Evolutionary conservation across 148 eudicot species (phyloP), one percentile per base, ranked within the genome.

Genomic region (Polygonum aviculare): DNA sequence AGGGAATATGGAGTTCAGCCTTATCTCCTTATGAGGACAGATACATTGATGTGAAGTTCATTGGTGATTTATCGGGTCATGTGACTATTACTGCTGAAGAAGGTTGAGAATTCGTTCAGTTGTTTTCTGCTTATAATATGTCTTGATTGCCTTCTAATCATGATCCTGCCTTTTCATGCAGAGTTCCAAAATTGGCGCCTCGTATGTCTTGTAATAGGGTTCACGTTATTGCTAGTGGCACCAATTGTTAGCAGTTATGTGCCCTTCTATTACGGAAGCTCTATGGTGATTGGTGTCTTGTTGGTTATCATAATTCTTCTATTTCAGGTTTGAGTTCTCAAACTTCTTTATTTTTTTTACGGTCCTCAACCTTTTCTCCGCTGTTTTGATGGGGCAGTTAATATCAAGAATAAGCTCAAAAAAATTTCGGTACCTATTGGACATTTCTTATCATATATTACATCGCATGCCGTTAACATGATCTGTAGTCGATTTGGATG

Each of bases 231-330:
- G 84, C 76, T 95, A 47, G 75, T 85, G 83, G 97, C 97, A 77
- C 97, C 98, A n/a, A 76, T 89, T 80, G 89, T 90, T 72, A 90
- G 96, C 87, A 79, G 85, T 78, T 95, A 93, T 92, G 97, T 92
- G 78, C 98, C 97, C 39, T 95, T 95, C 83, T 95, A 95, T 82
- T 95, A 95, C 73, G 88, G 96, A 82, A 92, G 96, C 76, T 90
- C 97, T 33, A 95, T 95, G 98, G 89, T 87, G 22, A 86, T 90
- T 36, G 98, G 98, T 72, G 84, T 95, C 72, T 83, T 91, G 10
- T 91, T 92, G 73, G 98, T 95, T 77, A 77, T 95, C 80, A 78
- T 95, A 57, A 88, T 95, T 82, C 83, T 95, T 78, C 96, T 95
- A 36, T 92, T 92, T 80, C 98, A 95, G 97, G 98, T 95, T 36